A percentile compares a stretch with the other conserved stretches of the same genome.
phyloP scores from a whole-genome alignment of 805 yeast species.

The Spathaspora boniae region DNA sequence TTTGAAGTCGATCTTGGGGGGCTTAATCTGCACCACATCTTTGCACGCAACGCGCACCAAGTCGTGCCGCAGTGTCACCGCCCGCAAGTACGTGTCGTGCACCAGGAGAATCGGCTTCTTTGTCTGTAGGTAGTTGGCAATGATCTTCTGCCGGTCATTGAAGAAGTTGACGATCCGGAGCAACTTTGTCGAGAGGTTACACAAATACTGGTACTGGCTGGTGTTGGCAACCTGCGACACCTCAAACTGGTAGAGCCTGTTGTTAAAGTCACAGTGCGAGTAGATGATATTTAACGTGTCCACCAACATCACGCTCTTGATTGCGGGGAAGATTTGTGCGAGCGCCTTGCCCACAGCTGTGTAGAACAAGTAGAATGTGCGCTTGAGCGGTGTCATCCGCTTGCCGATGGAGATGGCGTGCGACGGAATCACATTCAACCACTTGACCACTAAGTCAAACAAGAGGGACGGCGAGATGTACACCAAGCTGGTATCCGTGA shows the following conservation, averaged over 20 bases:
- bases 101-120: slow-evolving; percentile 16
- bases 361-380: slow-evolving; percentile 32
- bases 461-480: slow-evolving; percentile 27
- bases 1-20: slow-evolving; percentile 15
- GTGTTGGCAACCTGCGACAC: slow-evolving; percentile 12
- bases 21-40: slow-evolving; percentile 16
- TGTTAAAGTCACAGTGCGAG: slow-evolving; percentile 29
- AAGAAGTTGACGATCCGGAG: slow-evolving; percentile 31
- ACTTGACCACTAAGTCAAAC: slow-evolving; percentile 31
- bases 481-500: slow-evolving; percentile 17
- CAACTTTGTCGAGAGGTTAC: slow-evolving; percentile 21
- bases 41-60: slow-evolving; percentile 1
- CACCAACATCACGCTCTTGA: slow-evolving; percentile 30
- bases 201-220: slow-evolving; percentile 20
- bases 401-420: slow-evolving; percentile 28
- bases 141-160: slow-evolving; percentile 22
- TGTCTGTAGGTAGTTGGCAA: slow-evolving; percentile 17
- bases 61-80: slow-evolving; percentile 10
- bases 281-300: slow-evolving; percentile 33
- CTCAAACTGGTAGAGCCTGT: slow-evolving; percentile 16
- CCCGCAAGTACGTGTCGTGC: slow-evolving; percentile 11
- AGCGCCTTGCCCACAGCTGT: slow-evolving; percentile 33
- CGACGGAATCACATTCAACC: slow-evolving; percentile 35
- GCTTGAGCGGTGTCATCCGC: slow-evolving; percentile 25
- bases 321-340: slow-evolving; percentile 29